Evolutionary conservation across 805 yeast genomes (phyloP).

Genomic region (Saccharomyces paradoxus): DNA sequence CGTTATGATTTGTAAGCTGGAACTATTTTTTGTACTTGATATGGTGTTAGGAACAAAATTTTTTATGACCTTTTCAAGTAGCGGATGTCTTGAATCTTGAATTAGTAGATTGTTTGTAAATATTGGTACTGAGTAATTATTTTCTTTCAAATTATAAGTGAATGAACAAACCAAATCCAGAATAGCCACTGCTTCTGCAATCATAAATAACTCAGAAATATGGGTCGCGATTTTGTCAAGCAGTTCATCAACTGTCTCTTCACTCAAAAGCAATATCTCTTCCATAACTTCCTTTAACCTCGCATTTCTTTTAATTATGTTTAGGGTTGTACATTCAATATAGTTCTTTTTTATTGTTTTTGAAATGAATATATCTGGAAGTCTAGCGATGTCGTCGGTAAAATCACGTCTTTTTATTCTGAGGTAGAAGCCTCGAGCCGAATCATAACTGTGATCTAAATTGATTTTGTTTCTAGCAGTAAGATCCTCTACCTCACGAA

Average conservation of each 20-base stretch:
- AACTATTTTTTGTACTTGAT: constrained; percentile 27
- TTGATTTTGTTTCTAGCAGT: constrained; percentile 18
- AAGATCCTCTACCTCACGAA: constrained; percentile 21
- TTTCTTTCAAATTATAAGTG: constrained; percentile 22
- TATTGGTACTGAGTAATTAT: constrained; percentile 32
- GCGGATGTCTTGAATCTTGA: constrained; percentile 36
- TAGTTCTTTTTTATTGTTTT: constrained; percentile 22
- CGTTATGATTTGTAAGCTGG: constrained; percentile 42
- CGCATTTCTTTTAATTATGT: constrained; percentile 34
- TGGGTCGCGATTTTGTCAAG: constrained; percentile 20
- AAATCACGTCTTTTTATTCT: constrained; percentile 20
- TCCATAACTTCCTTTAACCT: constrained; percentile 33
- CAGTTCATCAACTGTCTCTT: constrained; percentile 31
- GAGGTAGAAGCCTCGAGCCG: constrained; percentile 33
- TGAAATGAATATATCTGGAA: constrained; percentile 34
- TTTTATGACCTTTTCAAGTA: constrained; percentile 29
- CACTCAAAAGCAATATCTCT: constrained; percentile 38
- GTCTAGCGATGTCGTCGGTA: constrained; percentile 2
- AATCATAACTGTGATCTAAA: constrained; percentile 31
- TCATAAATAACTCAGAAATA: constrained; percentile 34
- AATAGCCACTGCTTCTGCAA: constrained; percentile 37
- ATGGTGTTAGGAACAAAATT: constrained; percentile 36
- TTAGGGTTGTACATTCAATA: constrained; percentile 36
- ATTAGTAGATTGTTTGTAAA: constrained; percentile 28
- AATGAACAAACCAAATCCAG: constrained; percentile 35